Evolutionary conservation across 352 stramenopile genomes (phyloP).

Genomic region (Phytophthora brassicae): DNA sequence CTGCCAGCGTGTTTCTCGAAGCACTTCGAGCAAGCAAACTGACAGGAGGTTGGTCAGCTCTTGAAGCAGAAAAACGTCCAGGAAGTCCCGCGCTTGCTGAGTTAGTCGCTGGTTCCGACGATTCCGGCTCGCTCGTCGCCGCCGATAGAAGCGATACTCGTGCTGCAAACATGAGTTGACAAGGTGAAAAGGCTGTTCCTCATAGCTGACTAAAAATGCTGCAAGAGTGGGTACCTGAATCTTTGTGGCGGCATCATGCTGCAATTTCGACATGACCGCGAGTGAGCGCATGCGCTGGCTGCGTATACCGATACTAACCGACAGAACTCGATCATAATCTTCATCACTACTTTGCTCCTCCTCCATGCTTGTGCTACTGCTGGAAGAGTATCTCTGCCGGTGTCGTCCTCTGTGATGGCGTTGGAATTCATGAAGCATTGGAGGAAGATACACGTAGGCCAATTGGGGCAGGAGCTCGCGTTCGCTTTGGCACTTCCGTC

Average conservation of each 20-base stretch:
- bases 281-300: conserved; percentile 50
- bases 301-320: conserved; percentile 18
- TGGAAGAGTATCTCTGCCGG: conserved; percentile 4
- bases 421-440: background rate
- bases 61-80: conserved; percentile 37
- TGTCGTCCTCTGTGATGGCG: background rate
- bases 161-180: conserved; percentile 17
- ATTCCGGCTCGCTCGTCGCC: conserved; percentile 21
- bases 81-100: conserved; percentile 21
- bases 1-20: conserved; percentile 32
- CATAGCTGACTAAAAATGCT: background rate
- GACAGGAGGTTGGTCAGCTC: conserved; percentile 37
- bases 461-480: conserved; percentile 5
- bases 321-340: background rate
- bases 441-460: conserved; percentile 26
- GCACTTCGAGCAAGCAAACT: conserved; percentile 41
- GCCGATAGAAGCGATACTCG: conserved; percentile 47
- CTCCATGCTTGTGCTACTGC: conserved; percentile 9
- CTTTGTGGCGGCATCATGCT: conserved; percentile 37
- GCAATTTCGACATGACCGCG: conserved; percentile 46
- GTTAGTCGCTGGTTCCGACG: conserved; percentile 24
- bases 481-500: conserved; percentile 11
- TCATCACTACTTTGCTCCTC: conserved; percentile 20
- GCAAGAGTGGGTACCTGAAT: conserved; percentile 39
- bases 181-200: background rate